Evolutionary conservation across 495 filamentous ascomycete species (phyloP).

Genomic region (Apodospora peruviana): DNA sequence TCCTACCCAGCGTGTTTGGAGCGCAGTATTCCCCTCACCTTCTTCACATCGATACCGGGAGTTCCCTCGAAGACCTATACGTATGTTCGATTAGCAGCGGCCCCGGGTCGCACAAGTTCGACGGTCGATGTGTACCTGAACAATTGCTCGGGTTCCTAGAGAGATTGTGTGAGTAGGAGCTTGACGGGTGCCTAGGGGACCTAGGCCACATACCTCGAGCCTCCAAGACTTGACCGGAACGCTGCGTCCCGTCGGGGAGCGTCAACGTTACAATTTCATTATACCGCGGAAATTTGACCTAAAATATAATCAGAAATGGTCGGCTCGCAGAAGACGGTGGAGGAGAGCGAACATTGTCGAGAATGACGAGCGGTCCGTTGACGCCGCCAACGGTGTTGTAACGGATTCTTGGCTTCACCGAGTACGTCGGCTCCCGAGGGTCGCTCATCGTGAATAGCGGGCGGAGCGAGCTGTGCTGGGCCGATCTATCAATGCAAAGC

Average conservation of each 20-base stretch:
- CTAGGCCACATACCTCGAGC: slow-evolving; percentile 72
- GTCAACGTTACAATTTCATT: slow-evolving; percentile 98
- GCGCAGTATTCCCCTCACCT: slow-evolving; percentile 48
- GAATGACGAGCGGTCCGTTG: slow-evolving; percentile 94
- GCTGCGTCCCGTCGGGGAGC: slow-evolving; percentile 88
- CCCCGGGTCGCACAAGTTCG: neutral
- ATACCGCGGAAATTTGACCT: slow-evolving; percentile 96
- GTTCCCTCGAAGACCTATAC: slow-evolving; percentile 95
- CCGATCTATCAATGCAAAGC: slow-evolving; percentile 1
- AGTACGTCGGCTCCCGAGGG: slow-evolving; percentile 70
- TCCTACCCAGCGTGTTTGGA: neutral
- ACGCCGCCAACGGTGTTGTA: slow-evolving; percentile 99
- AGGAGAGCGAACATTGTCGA: slow-evolving; percentile 72
- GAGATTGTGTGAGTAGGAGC: slow-evolving; percentile 15
- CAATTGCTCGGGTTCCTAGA: slow-evolving; percentile 82
- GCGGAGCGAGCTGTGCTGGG: neutral
- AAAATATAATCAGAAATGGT: slow-evolving; percentile 25
- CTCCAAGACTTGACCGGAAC: slow-evolving; percentile 94
- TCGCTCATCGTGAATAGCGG: slow-evolving; percentile 54
- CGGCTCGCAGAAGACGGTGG: neutral
- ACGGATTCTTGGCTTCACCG: slow-evolving; percentile 75
- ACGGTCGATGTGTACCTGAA: slow-evolving; percentile 61
- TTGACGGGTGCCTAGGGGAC: neutral
- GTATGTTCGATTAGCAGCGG: slow-evolving; percentile 10
- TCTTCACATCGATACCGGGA: slow-evolving; percentile 95